Conservation (phyloP, 306 rosid species). For the Senna tora region DNA sequence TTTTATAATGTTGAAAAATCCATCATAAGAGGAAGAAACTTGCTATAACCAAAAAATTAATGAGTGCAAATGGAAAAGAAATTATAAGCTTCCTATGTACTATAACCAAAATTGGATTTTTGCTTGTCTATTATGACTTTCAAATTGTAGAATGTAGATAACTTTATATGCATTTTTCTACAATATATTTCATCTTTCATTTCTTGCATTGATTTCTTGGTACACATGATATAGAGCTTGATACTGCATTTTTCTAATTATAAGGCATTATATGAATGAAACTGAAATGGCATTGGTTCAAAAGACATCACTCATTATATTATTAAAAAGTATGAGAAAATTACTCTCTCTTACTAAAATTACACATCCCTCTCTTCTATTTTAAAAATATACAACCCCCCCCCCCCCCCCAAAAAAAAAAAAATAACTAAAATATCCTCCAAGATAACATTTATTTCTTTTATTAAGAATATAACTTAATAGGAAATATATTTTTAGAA, state of each 20-base stretch:
- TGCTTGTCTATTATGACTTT: background rate
- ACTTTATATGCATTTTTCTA: background rate
- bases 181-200: background rate
- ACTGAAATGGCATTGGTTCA: background rate
- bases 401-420: too few species aligned
- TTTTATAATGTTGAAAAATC: background rate
- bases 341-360: too few species aligned
- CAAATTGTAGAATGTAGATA: background rate
- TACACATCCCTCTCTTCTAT: too few species aligned
- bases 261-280: background rate
- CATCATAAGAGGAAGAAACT: background rate
- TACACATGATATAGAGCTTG: background rate
- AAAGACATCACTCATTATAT: background rate
- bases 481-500: too few species aligned
- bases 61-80: background rate
- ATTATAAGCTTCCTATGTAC: background rate
- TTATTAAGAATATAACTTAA: too few species aligned
- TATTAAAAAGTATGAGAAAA: background rate
- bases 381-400: too few species aligned
- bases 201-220: background rate
- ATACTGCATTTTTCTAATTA: constrained; percentile 1
- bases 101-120: background rate
- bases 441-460: too few species aligned
- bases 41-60: background rate
- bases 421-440: too few species aligned